These are phyloP conservation scores for Inosperma sp. DNA, from an alignment of 768 basidiomycete genomes.

Conservation along the genomic window DNA sequence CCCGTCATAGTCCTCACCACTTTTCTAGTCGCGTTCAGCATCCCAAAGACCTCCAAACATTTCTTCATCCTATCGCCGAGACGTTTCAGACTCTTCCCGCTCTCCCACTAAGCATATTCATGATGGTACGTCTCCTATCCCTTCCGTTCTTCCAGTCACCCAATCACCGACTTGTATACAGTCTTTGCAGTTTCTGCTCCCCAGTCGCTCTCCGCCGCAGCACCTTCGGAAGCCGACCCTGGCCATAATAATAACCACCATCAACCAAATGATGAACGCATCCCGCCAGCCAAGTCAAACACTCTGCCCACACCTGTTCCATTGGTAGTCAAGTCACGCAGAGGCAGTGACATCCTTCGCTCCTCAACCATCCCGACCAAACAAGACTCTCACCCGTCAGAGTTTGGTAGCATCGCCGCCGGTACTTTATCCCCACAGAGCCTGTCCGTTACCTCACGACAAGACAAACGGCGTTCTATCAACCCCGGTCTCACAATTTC, in stretches of 20 bases:
- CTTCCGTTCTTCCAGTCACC: neutral
- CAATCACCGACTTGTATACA: conserved; percentile 4
- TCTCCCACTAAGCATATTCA: conserved; percentile 7
- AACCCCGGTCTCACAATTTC: conserved; percentile 41
- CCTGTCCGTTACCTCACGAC: conserved; percentile 35
- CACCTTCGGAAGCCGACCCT: neutral
- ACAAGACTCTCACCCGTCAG: conserved; percentile 22
- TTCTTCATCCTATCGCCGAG: conserved; percentile 7
- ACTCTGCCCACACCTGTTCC: conserved; percentile 37
- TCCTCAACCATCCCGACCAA: conserved; percentile 37
- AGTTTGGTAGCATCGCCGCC: conserved; percentile 14
- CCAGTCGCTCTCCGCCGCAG: conserved; percentile 1
- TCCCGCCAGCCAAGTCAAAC: conserved; percentile 33
- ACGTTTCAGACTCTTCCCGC: conserved; percentile 14
- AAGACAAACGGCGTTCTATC: conserved; percentile 46
- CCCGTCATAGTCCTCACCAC: neutral
- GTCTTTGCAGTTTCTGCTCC: neutral
- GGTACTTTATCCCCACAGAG: neutral
- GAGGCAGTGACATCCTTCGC: conserved; percentile 40
- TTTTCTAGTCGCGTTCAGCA: conserved; percentile 12
- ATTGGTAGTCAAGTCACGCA: conserved; percentile 25
- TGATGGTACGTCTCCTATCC: conserved; percentile 6
- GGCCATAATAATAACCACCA: conserved; percentile 4
- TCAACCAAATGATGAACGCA: neutral
- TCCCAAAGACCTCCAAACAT: neutral